Percentiles rank a stretch among this genome's conserved stretches.
phyloP scores from a whole-genome alignment of 805 yeast species.

The Metschnikowia matae region DNA sequence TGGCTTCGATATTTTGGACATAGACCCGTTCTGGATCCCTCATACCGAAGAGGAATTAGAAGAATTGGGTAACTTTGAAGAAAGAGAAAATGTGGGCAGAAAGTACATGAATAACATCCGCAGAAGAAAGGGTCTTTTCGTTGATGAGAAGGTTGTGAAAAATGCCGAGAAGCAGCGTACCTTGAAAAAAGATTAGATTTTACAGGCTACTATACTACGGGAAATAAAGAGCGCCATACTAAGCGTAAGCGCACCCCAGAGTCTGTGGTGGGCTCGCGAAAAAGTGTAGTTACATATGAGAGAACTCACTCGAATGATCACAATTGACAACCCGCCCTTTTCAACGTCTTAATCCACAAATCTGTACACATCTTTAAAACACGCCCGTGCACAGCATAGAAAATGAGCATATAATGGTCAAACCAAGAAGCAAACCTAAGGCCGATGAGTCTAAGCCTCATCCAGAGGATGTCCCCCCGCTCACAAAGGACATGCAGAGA shows the following conservation, averaged over 20 bases:
- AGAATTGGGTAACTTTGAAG: conserved; percentile 88
- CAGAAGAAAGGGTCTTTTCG: conserved; percentile 80
- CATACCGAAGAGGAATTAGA: conserved; percentile 95
- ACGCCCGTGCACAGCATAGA: not conserved
- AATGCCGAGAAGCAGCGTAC: conserved; percentile 95
- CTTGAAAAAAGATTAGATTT: conserved; percentile 57
- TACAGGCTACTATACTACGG: not conserved
- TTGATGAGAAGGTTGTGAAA: conserved; percentile 84
- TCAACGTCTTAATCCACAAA: not conserved
- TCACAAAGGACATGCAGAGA: conserved; percentile 11
- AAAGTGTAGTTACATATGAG: not conserved
- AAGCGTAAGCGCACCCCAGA: not conserved
- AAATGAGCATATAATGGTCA: not conserved
- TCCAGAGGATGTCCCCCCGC: not conserved
- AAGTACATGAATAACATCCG: conserved; percentile 79
- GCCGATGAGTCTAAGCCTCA: not conserved
- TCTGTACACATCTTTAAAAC: too few relatives aligned
- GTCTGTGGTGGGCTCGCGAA: conserved; percentile 1
- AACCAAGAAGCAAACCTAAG: not conserved
- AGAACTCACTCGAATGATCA: not conserved
- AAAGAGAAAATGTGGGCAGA: conserved; percentile 86
- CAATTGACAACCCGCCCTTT: not conserved
- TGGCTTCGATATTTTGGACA: conserved; percentile 81
- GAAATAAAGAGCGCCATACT: too few relatives aligned
- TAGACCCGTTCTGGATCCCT: conserved; percentile 99